These are phyloP conservation scores for Nidula microcarpa DNA, from an alignment of 768 basidiomycete species.

Conservation along the genomic window DNA sequence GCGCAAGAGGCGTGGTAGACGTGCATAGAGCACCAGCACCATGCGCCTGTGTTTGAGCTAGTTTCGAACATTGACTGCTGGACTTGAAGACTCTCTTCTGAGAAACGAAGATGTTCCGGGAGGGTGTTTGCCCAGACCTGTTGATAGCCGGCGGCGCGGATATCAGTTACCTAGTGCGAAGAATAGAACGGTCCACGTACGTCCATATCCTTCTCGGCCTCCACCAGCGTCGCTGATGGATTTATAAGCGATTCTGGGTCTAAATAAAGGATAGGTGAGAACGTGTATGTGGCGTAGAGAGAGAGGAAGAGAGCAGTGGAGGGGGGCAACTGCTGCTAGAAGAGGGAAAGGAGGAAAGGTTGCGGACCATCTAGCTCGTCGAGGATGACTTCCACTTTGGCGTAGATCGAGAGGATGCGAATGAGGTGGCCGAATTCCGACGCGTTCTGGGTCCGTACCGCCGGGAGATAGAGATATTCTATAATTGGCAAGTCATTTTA, in stretches of 20 bases:
- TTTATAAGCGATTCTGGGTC: conserved; percentile 30
- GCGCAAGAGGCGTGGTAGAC: conserved; percentile 65
- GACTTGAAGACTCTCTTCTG: conserved; percentile 61
- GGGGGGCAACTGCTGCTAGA: too few relatives aligned
- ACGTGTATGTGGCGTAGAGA: background rate
- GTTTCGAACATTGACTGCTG: conserved; percentile 80
- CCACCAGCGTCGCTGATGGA: conserved; percentile 29
- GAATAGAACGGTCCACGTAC: conserved; percentile 20
- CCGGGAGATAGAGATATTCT: conserved; percentile 70
- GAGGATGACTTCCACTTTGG: conserved; percentile 54
- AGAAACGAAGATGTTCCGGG: conserved; percentile 70
- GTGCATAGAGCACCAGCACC: conserved; percentile 80
- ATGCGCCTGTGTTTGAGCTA: conserved; percentile 72
- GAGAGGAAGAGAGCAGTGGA: background rate
- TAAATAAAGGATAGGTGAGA: conserved; percentile 14
- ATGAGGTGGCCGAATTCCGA: conserved; percentile 79
- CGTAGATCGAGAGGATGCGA: conserved; percentile 62
- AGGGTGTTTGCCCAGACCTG: conserved; percentile 67
- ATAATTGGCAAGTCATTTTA: conserved; percentile 11
- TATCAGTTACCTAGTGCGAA: background rate
- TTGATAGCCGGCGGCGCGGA: background rate
- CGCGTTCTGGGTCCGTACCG: conserved; percentile 55
- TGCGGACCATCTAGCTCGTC: conserved; percentile 46
- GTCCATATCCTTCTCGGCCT: conserved; percentile 43
- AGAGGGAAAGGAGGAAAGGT: too few relatives aligned